Evolutionary conservation across 768 basidiomycete genomes (phyloP), one percentile per base, ranked within the genome.

Genomic region (Leccinum disarticulatum): DNA sequence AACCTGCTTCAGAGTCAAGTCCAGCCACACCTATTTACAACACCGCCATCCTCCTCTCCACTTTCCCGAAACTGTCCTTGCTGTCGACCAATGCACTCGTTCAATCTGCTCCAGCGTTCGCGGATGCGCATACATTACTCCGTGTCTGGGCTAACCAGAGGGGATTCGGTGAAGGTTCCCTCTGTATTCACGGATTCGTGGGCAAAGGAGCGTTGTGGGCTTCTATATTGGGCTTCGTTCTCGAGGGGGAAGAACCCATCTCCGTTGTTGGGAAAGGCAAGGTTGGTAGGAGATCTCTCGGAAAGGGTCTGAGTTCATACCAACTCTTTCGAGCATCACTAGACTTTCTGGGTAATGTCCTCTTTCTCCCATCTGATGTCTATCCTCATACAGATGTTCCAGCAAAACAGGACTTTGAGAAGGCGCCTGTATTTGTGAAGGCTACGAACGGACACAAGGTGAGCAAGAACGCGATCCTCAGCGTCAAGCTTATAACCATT

Each of bases 141-240:
- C 83, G 93, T 10, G 82, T 95, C 15, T 99, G 97, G 97, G 92
- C 91, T 1, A 86, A 87, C 53, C 90, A 95, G 65, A 80, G 95
- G 46, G 93, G 93, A 0, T 94, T 88, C 64, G 81, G 84, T 3
- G 79, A 81, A 61, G 84, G 87, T 11, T 71, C 74, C 46, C 68
- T 83, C 61, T 87, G 84, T 65, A 77, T 91, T 4, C 77, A 81
- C 15, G 91, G 91, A 15, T 95, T 88, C 68, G 89, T 86, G 66
- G 81, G 80, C 7, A 77, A 80, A 25, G 90, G 90, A 1, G 68
- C 78, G 4, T 88, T 80, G 82, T 94, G 92, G 92, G 74, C 76
- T 49, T 81, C 81, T 1, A 62, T 93, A 1, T 71, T 93, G 27
- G 83, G 80, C 31, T 63, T 86, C 43, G 66, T 91, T 41, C 72